Base-by-base conservation (phyloP, 768 basidiomycete genomes). In the Lactarius sp. region DNA sequence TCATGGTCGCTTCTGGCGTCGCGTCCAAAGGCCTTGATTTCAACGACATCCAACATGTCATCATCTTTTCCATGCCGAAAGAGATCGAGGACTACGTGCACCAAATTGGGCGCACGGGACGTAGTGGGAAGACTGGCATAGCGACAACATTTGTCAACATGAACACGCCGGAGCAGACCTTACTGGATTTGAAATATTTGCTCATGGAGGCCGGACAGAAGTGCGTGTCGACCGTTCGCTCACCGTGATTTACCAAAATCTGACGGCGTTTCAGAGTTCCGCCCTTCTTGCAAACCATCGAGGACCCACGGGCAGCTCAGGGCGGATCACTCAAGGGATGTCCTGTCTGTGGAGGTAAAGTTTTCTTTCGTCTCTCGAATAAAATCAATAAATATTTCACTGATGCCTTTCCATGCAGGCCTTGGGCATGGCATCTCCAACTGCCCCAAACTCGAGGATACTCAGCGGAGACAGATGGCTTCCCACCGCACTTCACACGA, bases 41-140 rank as follows among this genome's bases (percentile, higher is more conserved):
- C 76, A 94, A 90, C 74, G 97, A 98, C 71, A 96, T 99, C 62
- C 94, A 98, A 70, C 97, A 98, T 73, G 95, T 98, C 72, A 98
- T 99, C 75, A 98, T 98, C 66, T 99, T 95, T 74, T 87, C 91
- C 36, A 98, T 99, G 97, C 97, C 97, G 0, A 99, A 98, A 75
- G 97, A 99, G 78, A 99, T 99, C 66, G 97, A 99, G 75, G 97
- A 99, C 74, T 99, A 99, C 71, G 96, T 98, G 55, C 97, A 99
- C 78, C 96, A 99, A 75, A 98, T 98, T 68, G 97, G 97, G 33
- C 90, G 97, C 64, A 99, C 97, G 7, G 97, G 97, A 56, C 86
- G 97, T 69, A 94, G 91, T 68, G 97, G 97, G 22, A 98, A 98
- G 75, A 99, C 97, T 0, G 97, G 97, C 56, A 98, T 99, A 60